Evolutionary conservation across 345 rosid genomes (phyloP).

Genomic region (Moricandia moricandioides): DNA sequence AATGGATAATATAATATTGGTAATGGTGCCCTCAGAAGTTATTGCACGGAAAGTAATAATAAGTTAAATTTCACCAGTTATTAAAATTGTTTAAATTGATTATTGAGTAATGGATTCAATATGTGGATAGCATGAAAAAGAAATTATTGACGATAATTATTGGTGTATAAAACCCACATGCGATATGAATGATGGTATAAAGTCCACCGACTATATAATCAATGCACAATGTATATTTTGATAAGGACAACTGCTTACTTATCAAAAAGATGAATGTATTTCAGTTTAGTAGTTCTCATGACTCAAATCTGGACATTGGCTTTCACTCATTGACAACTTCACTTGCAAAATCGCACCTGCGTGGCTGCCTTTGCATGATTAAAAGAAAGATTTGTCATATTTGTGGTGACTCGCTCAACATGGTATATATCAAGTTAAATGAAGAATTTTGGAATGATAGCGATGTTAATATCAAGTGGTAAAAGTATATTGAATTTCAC

Average conservation of each 20-base stretch:
- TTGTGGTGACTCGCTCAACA: too few species aligned
- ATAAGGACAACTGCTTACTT: slow-evolving; percentile 28
- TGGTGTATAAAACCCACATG: slow-evolving; percentile 16
- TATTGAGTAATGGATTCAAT: slow-evolving; percentile 24
- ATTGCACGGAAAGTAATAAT: too few species aligned
- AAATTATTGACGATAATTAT: slow-evolving; percentile 19
- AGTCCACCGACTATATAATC: not conserved
- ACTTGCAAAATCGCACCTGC: slow-evolving; percentile 3
- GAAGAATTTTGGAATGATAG: too few species aligned
- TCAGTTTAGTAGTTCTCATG: slow-evolving; percentile 8
- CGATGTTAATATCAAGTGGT: too few species aligned
- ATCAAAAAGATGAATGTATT: slow-evolving; percentile 16
- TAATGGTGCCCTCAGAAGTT: too few species aligned
- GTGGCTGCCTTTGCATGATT: not conserved
- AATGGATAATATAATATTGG: too few species aligned
- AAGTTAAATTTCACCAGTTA: too few species aligned
- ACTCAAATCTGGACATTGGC: slow-evolving; percentile 15
- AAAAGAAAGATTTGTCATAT: too few species aligned
- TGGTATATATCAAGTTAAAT: too few species aligned
- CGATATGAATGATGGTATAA: not conserved
- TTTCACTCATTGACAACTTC: not conserved
- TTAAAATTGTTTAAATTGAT: not conserved
- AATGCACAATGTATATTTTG: not conserved
- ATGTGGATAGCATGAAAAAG: not conserved
- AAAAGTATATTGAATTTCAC: too few species aligned